Percentiles rank a stretch among this genome's conserved stretches.
Evolutionary conservation across 169 alveolate species (phyloP).

Genomic region (Babesia ovata): DNA sequence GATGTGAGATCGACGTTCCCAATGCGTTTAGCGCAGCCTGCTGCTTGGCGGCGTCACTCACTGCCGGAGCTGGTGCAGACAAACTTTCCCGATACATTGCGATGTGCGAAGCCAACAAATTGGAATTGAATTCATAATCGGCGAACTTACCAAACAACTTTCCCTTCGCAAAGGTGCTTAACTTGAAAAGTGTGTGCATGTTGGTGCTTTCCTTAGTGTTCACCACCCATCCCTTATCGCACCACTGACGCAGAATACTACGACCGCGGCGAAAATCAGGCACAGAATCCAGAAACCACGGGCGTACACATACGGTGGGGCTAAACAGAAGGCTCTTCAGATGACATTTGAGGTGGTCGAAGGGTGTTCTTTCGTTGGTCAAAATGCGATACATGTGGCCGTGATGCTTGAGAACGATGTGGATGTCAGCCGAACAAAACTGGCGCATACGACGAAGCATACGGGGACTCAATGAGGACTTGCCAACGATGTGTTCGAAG

Average conservation of each 20-base stretch:
- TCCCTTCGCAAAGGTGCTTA: slow-evolving; percentile 42
- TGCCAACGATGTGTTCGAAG: slow-evolving; percentile 25
- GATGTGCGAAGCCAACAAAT: slow-evolving; percentile 27
- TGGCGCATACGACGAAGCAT: slow-evolving; percentile 35
- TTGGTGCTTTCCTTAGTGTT: slow-evolving; percentile 36
- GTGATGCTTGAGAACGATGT: slow-evolving; percentile 10
- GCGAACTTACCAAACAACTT: slow-evolving; percentile 53
- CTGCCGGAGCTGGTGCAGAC: background rate
- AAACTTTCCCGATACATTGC: background rate
- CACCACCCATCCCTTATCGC: slow-evolving; percentile 58
- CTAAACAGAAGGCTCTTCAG: slow-evolving; percentile 49
- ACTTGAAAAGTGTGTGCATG: slow-evolving; percentile 20
- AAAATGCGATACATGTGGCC: slow-evolving; percentile 3
- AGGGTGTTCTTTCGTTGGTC: slow-evolving; percentile 11
- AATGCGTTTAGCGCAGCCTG: too few species aligned
- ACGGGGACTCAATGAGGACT: slow-evolving; percentile 36
- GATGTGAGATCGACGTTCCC: background rate
- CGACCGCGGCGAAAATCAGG: slow-evolving; percentile 10
- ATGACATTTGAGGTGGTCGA: slow-evolving; percentile 2
- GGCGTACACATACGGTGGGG: slow-evolving; percentile 30
- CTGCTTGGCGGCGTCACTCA: too few species aligned
- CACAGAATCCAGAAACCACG: slow-evolving; percentile 7
- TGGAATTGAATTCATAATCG: slow-evolving; percentile 27
- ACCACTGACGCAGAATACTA: slow-evolving; percentile 39
- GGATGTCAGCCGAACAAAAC: slow-evolving; percentile 28